Base-by-base conservation (phyloP, 2,329 filamentous ascomycete species). In the Ceratocystis cubensis region DNA sequence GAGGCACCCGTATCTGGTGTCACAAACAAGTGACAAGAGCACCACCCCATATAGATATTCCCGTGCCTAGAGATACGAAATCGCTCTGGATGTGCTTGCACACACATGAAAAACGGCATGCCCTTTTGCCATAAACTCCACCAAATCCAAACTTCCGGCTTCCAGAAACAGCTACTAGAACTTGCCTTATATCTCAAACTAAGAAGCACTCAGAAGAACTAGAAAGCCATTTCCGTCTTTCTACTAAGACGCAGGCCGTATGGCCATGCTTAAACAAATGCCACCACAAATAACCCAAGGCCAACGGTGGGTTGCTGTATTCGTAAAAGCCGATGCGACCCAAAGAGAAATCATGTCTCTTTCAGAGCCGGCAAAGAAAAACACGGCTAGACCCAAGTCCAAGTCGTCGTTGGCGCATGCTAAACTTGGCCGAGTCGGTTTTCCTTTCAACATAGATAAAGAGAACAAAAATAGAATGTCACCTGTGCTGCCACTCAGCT, bases 341-440 rank as follows among this genome's bases (percentile, higher is more conserved):
- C 17, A 59, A 59, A 59, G 33, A 59, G n/a, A 25, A 59, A 59
- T 53, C 28, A 59, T 59, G 56, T 59, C 17, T 17, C 56, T 59
- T 59, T 53, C 48, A 53, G 25, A 15, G 22, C 20, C 10, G 22
- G 5, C 48, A 28, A 53, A 53, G 48, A 53, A 53, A 50, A 53
- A 53, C 48, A 10, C 5, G 48, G 6, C 46, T 50, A 20, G 6
- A 20, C 1, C 7, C 17, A 25, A n/a, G 7, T 8, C 37, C 10
- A 41, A 41, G 37, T 41, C 10, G 33, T 8, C 8, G 33, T 6
- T 53, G 48, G 48, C 48, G 25, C n/a, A 25, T 25, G 48, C 48
- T 25, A 53, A 20, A 25, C 20, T 22, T 53, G 48, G 20, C 48
- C 20, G 48, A 15, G 25, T 13, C 15, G 48, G 8, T 5, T 10